Percentiles rank a stretch among this genome's conserved stretches.
phyloP scores from a whole-genome alignment of 441 rosid genomes.

The Syzygium syzygioides region DNA sequence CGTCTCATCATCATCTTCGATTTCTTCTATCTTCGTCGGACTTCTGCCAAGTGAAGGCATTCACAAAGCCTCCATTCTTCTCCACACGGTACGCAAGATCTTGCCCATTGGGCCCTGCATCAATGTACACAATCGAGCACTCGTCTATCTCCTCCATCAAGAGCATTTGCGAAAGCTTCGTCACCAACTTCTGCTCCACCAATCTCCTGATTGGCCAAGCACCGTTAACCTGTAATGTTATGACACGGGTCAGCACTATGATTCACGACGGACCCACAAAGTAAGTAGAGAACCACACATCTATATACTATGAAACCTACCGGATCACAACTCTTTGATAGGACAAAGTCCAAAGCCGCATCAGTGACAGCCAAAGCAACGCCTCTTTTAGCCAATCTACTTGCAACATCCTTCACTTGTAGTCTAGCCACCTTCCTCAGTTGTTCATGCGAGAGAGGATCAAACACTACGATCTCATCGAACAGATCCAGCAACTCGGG shows the following conservation, averaged over 20 bases:
- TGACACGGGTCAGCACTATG: neutral
- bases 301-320: slow-evolving; percentile 26
- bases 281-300: rapidly evolving
- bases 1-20: slow-evolving; percentile 61
- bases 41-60: slow-evolving; percentile 65
- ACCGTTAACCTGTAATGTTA: slow-evolving; percentile 48
- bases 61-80: slow-evolving; percentile 62
- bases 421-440: slow-evolving; percentile 70
- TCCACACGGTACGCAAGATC: slow-evolving; percentile 59
- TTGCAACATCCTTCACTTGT: slow-evolving; percentile 80
- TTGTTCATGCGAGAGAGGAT: slow-evolving; percentile 79
- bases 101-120: slow-evolving; percentile 32
- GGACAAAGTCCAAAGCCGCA: slow-evolving; percentile 63
- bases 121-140: slow-evolving; percentile 68
- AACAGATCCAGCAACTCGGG: slow-evolving; percentile 77
- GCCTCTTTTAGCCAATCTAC: slow-evolving; percentile 77
- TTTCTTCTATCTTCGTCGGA: slow-evolving; percentile 76
- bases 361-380: slow-evolving; percentile 74
- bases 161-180: slow-evolving; percentile 69
- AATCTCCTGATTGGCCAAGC: slow-evolving; percentile 87
- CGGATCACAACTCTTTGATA: slow-evolving; percentile 74
- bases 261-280: neutral
- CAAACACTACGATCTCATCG: slow-evolving; percentile 79
- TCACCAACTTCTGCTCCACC: slow-evolving; percentile 82
- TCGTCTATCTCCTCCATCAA: slow-evolving; percentile 72